Percentiles rank a stretch among this genome's conserved stretches.
Evolutionary conservation across 2,329 filamentous ascomycete species (phyloP).

Genomic region (Aspergillus tamarii): DNA sequence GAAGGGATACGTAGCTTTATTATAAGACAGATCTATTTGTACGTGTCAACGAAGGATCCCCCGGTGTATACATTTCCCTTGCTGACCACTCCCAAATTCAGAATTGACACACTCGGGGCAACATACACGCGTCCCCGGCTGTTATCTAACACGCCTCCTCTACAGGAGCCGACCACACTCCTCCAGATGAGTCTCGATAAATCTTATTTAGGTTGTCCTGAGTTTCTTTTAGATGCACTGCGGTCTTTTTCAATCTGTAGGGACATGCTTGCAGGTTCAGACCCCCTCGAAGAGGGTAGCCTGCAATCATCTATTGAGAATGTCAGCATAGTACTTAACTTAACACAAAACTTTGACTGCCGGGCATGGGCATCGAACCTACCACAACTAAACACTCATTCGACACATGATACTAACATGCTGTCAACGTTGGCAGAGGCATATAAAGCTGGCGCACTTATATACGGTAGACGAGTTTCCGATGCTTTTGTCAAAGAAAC

Average conservation of each 20-base stretch:
- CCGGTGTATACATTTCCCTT: no score
- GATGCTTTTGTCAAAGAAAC: neutral
- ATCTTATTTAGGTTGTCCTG: conserved; percentile 21
- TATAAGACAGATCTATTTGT: neutral
- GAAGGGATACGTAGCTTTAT: neutral
- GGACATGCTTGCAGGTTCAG: neutral
- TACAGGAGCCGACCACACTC: neutral
- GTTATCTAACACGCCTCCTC: neutral
- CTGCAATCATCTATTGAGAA: neutral
- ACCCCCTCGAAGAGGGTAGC: neutral
- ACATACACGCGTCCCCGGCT: neutral
- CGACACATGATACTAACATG: neutral
- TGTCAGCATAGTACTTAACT: conserved; percentile 1
- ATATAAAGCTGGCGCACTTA: conserved; percentile 17
- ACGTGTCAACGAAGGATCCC: neutral
- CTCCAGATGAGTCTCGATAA: conserved; percentile 6
- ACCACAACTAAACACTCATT: neutral
- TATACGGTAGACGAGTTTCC: conserved; percentile 20
- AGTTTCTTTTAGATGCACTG: conserved; percentile 10
- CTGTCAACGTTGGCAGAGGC: conserved; percentile 10
- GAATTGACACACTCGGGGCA: neutral
- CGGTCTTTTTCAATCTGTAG: conserved; percentile 18
- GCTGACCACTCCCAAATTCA: neutral
- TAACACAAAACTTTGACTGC: conserved; percentile 8
- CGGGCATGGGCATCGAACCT: neutral